Percentiles rank a stretch among this genome's conserved stretches.
Evolutionary conservation across 2,329 filamentous ascomycete genomes (phyloP).

Genomic region (Aspergillus sp.): DNA sequence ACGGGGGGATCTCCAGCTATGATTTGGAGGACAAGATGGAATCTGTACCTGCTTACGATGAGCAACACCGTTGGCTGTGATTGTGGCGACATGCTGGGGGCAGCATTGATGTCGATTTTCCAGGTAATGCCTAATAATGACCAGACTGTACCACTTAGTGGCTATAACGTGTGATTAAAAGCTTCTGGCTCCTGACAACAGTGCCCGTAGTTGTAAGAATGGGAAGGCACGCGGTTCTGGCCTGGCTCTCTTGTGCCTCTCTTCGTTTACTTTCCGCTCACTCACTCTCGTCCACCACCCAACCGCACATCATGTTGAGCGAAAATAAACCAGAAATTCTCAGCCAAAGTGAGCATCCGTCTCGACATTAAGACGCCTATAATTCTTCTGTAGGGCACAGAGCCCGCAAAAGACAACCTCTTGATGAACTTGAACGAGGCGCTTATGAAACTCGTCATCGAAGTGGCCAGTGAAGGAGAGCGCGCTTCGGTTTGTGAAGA

Average conservation of each 20-base stretch:
- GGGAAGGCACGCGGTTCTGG: too few species aligned
- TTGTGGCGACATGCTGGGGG: not conserved
- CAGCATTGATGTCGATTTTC: too few species aligned
- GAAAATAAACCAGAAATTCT: not conserved
- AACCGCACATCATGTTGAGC: not conserved
- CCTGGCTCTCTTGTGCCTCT: too few species aligned
- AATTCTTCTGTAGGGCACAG: not conserved
- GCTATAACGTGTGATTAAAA: too few species aligned
- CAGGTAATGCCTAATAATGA: too few species aligned
- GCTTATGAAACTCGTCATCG: not conserved
- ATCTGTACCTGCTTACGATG: slow-evolving; percentile 9
- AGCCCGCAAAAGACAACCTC: not conserved
- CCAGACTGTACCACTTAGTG: too few species aligned
- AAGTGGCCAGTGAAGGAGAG: not conserved
- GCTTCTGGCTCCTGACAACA: too few species aligned
- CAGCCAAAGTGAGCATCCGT: not conserved
- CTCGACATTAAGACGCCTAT: not conserved
- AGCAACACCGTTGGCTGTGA: slow-evolving; percentile 17
- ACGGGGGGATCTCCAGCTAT: slow-evolving; percentile 6
- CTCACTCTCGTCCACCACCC: not conserved
- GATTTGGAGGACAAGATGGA: slow-evolving; percentile 9
- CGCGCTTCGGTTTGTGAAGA: not conserved
- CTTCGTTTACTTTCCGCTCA: not conserved
- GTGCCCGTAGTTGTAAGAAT: too few species aligned
- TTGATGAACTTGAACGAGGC: not conserved